Base-by-base conservation (phyloP, 1,284 basidiomycete species). In the Pterula multifida region DNA sequence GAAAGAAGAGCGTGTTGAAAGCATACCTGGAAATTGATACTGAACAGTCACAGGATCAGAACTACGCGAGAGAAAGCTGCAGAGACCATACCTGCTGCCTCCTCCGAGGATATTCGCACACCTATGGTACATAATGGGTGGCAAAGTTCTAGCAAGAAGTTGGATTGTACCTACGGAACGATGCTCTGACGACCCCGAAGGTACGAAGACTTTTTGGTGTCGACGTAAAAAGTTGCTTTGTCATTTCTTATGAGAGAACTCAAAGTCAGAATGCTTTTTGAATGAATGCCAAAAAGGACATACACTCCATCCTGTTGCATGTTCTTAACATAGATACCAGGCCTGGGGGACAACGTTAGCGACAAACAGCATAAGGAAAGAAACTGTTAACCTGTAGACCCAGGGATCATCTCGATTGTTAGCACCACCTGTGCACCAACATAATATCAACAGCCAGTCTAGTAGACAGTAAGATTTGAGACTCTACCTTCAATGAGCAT, bases 331-430 rank as follows among this genome's bases (percentile, higher is more conserved):
- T 72, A 82, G 58, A 83, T 81, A 58, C 81, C 81, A 39, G 81
- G 81, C 44, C 78, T 76, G 50, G 9, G 32, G 12, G 42, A 3
- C 48, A 42, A 26, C 15, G 49, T 53, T 26, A 42, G 54, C n/a
- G n/a, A n/a, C 52, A 49, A 32, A 47, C 22, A 49, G 32, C 22
- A n/a, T n/a, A 11, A 11, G 45, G n/a, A 26, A 25, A 3, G 4
- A 28, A 44, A 21, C 3, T 12, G 52, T 57, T 49, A 53, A 71
- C 71, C 74, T 69, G 59, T 81, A 83, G 47, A 85, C 81, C 81
- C 80, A 83, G 44, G 81, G 81, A 56, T 84, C 81, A 56, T 84
- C 81, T 24, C 79, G 69, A 65, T 84, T 83, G 67, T 83, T 84
- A 23, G 76, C 76, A 54, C 81, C 80, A 49, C 71, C 79, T 81